A percentile compares a stretch with the other conserved stretches of the same genome.
phyloP scores from a whole-genome alignment of 2,329 filamentous ascomycete species.

The Microcyclosporella mali region DNA sequence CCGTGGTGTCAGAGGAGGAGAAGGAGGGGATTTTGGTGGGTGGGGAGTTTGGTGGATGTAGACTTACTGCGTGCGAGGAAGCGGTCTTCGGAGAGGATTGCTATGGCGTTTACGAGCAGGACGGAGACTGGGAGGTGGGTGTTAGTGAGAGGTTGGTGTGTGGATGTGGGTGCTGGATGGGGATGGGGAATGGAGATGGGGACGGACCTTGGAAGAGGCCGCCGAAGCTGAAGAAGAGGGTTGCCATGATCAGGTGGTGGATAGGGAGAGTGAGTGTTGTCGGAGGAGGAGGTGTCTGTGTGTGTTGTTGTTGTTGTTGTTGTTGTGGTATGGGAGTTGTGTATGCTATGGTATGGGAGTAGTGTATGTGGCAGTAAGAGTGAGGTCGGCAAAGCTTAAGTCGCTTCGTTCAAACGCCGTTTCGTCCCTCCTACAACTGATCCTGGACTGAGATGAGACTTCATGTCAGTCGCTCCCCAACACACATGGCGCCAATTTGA shows the following conservation, averaged over 20 bases:
- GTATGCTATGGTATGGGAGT: conserved; percentile 1
- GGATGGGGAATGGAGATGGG: neutral
- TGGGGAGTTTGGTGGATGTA: neutral
- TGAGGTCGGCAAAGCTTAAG: no score
- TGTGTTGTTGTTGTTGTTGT: neutral
- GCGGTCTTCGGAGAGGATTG: conserved; percentile 88
- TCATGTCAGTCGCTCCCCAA: conserved; percentile 1
- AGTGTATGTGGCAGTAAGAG: neutral
- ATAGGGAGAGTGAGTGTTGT: conserved; percentile 1
- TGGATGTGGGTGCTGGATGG: no score
- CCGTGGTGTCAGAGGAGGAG: neutral
- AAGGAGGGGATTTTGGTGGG: conserved; percentile 6
- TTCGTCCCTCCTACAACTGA: neutral
- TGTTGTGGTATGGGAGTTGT: neutral
- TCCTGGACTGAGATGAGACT: no score
- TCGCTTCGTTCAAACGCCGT: no score
- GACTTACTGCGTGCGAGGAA: conserved; percentile 73
- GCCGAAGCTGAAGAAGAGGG: conserved; percentile 60
- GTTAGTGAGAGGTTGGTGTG: conserved; percentile 18
- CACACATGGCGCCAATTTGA: neutral
- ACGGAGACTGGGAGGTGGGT: conserved; percentile 55
- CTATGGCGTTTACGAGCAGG: conserved; percentile 88
- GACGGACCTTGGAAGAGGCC: conserved; percentile 65
- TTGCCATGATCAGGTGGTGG: conserved; percentile 19
- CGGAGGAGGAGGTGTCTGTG: conserved; percentile 8